phyloP scores from a whole-genome alignment of 805 yeast genomes.

The Sporopachydermia quercuum region DNA sequence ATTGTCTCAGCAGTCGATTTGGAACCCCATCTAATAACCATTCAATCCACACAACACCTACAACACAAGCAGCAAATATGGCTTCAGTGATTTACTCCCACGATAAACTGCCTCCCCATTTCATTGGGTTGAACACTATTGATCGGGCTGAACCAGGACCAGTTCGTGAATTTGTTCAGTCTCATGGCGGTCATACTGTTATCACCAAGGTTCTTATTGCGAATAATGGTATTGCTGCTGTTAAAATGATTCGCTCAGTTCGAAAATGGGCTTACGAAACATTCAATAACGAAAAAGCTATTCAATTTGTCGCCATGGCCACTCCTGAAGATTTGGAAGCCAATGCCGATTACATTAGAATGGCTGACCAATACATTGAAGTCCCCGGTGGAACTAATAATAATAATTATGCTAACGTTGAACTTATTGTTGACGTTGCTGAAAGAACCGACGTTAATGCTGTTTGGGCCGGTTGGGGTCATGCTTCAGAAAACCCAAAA shows the following conservation, averaged over 20 bases:
- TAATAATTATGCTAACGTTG: conserved; percentile 97
- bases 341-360: conserved; percentile 93
- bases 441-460: conserved; percentile 95
- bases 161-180: conserved; percentile 71
- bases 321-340: conserved; percentile 98
- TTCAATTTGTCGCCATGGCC: conserved; percentile 95
- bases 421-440: conserved; percentile 90
- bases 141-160: conserved; percentile 55
- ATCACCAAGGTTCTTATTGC: conserved; percentile 83
- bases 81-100: conserved; percentile 1
- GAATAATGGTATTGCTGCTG: conserved; percentile 98
- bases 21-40: too few species aligned
- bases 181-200: conserved; percentile 90
- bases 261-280: conserved; percentile 99
- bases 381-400: conserved; percentile 99
- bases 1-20: too few species aligned
- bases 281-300: conserved; percentile 90
- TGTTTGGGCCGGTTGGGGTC: conserved; percentile 99
- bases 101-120: conserved; percentile 45
- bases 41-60: too few species aligned
- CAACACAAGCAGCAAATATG: too few species aligned
- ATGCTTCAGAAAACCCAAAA: conserved; percentile 95
- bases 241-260: conserved; percentile 91
- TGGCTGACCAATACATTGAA: conserved; percentile 97
- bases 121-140: conserved; percentile 69